A percentile compares a stretch with the other conserved stretches of the same genome.
phyloP scores from a whole-genome alignment of 192 early-diverging fungal genomes.

The Fimicolochytrium jonesii region DNA sequence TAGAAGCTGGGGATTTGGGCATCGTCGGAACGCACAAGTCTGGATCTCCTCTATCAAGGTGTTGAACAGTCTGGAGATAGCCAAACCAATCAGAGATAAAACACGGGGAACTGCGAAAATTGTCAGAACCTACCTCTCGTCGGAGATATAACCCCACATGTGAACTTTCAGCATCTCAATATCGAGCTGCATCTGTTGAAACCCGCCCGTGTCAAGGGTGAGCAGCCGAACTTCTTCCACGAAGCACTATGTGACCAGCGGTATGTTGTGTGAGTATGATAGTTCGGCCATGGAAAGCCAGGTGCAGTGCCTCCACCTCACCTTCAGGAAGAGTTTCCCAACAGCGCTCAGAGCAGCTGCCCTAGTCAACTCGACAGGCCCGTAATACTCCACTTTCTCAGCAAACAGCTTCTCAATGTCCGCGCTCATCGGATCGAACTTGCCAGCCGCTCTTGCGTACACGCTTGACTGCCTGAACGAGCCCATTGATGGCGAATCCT shows the following conservation, averaged over 20 bases:
- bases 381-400: conserved; percentile 62
- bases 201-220: conserved; percentile 45
- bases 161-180: conserved; percentile 43
- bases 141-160: conserved; percentile 31
- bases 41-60: conserved; percentile 48
- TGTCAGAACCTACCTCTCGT: conserved; percentile 23
- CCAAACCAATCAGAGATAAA: not conserved
- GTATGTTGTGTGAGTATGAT: not conserved
- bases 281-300: not conserved
- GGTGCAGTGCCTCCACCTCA: not conserved
- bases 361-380: conserved; percentile 50
- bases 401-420: conserved; percentile 70
- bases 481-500: conserved; percentile 18
- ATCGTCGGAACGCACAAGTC: conserved; percentile 46
- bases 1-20: conserved; percentile 39
- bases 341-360: conserved; percentile 47
- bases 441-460: conserved; percentile 23
- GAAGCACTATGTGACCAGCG: conserved; percentile 21
- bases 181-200: conserved; percentile 68
- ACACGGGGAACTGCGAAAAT: conserved; percentile 25
- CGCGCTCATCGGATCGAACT: conserved; percentile 50
- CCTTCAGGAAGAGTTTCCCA: conserved; percentile 58
- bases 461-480: conserved; percentile 30
- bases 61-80: conserved; percentile 34
- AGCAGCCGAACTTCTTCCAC: conserved; percentile 53